Evolutionary conservation across 768 basidiomycete genomes (phyloP).

Genomic region (Calocera viscosa): DNA sequence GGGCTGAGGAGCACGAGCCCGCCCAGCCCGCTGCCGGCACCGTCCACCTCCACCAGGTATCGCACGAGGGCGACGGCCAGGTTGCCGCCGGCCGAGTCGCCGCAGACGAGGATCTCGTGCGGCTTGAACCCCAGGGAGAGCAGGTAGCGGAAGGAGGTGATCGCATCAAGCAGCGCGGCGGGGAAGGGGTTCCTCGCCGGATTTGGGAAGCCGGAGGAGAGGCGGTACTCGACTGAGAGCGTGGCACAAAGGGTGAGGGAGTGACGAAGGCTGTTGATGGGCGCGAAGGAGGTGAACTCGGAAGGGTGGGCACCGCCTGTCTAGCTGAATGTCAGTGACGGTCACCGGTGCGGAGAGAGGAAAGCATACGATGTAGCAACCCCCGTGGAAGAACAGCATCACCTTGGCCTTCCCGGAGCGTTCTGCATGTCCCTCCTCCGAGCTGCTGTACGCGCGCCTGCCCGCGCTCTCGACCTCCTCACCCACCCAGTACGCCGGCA

Average conservation of each 20-base stretch:
- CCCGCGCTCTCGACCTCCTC: background rate
- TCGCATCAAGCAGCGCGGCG: slow-evolving; percentile 16
- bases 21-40: background rate
- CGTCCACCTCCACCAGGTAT: slow-evolving; percentile 34
- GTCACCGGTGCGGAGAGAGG: background rate
- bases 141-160: slow-evolving; percentile 17
- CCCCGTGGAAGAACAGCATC: slow-evolving; percentile 16
- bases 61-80: slow-evolving; percentile 41
- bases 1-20: slow-evolving; percentile 14
- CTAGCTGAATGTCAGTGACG: slow-evolving; percentile 15
- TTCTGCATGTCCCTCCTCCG: background rate
- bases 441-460: background rate
- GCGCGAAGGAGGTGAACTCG: slow-evolving; percentile 35
- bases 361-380: slow-evolving; percentile 12
- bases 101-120: slow-evolving; percentile 15
- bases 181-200: slow-evolving; percentile 14
- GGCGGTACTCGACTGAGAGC: slow-evolving; percentile 17
- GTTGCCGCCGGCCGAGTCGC: slow-evolving; percentile 20
- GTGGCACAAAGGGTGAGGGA: slow-evolving; percentile 21
- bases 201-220: slow-evolving; percentile 10
- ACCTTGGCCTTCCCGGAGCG: slow-evolving; percentile 19
- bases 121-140: slow-evolving; percentile 15
- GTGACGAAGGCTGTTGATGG: slow-evolving; percentile 38
- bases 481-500: background rate
- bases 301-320: slow-evolving; percentile 44